A percentile compares a stretch with the other conserved stretches of the same genome.
Evolutionary conservation across 176 grass and related monocot genomes (phyloP).

Genomic region (Bonia amplexicaulis): DNA sequence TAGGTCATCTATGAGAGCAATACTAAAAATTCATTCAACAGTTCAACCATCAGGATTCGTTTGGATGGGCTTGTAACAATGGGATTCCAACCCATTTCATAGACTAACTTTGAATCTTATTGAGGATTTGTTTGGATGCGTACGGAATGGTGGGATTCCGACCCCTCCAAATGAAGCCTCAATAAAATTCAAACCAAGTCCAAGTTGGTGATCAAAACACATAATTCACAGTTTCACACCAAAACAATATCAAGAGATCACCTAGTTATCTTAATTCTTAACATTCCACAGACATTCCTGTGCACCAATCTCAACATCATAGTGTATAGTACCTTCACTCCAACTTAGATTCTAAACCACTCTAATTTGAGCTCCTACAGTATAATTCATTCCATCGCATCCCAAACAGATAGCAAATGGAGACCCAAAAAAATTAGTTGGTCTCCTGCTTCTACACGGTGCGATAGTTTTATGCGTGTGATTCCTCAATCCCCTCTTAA

Average conservation of each 20-base stretch:
- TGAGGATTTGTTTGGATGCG: background rate
- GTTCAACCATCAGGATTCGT: background rate
- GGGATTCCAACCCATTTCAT: background rate
- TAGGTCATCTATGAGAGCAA: background rate
- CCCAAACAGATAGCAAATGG: background rate
- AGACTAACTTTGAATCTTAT: background rate
- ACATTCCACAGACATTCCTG: background rate
- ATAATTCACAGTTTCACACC: background rate
- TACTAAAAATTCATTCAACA: background rate
- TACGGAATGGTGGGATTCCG: background rate
- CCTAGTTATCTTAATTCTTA: background rate
- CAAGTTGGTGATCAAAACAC: background rate
- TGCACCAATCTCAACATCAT: background rate
- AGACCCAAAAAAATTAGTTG: background rate
- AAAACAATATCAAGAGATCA: background rate
- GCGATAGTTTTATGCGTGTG: background rate
- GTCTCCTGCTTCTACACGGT: background rate
- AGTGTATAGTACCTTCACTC: background rate
- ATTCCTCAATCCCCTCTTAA: background rate
- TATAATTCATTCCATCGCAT: background rate
- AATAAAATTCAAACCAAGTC: background rate
- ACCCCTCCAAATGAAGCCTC: background rate
- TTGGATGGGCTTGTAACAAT: background rate
- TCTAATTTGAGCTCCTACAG: background rate
- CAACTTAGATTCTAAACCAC: background rate